Evolutionary conservation across 345 rosid genomes (phyloP), one percentile per base, ranked within the genome.

Genomic region (Microcos paniculata): DNA sequence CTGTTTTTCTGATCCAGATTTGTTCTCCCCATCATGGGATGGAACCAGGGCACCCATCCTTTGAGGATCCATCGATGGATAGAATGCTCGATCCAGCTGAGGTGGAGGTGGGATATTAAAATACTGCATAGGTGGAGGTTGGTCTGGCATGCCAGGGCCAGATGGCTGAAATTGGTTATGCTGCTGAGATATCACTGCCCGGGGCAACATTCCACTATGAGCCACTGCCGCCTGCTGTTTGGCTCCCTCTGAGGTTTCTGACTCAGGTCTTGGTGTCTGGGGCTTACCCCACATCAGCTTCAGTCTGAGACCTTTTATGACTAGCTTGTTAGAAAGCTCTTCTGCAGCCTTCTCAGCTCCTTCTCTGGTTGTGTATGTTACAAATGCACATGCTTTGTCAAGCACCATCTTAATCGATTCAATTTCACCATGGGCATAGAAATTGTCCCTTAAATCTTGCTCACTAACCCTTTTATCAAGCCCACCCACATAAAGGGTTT

Each of bases 61-160:
- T 68, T 95, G 99, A 67, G 99, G 99, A 81, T 95, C 98, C 97
- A 93, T 95, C 30, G 98, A 95, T 40, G 99, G 98, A 81, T 95
- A 95, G 65, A 70, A 90, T 12, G 97, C 76, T 81, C 91, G 83
- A n/a, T 90, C 92, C 49, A 78, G 92, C 83, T 86, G 98, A 73
- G 84, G 84, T 11, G 90, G 91, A 0, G 79, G 82, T 10, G 91
- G 93, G 78, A 90, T 90, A 73, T 91, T 89, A 78, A 87, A 93
- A 80, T 89, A 93, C 43, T 82, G 96, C 87, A 91, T 86, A 1
- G 87, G 84, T 62, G 84, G 92, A 51, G 84, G 86, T 55, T 90
- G 97, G 73, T 85, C 93, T 66, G 73, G 86, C 51, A 21, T 7
- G 51, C 70, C 70, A 55, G 85, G 42, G 33, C 80, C 89, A 35